Base-by-base conservation (phyloP, 495 filamentous ascomycete genomes). In the Penicillium subrubescens region DNA sequence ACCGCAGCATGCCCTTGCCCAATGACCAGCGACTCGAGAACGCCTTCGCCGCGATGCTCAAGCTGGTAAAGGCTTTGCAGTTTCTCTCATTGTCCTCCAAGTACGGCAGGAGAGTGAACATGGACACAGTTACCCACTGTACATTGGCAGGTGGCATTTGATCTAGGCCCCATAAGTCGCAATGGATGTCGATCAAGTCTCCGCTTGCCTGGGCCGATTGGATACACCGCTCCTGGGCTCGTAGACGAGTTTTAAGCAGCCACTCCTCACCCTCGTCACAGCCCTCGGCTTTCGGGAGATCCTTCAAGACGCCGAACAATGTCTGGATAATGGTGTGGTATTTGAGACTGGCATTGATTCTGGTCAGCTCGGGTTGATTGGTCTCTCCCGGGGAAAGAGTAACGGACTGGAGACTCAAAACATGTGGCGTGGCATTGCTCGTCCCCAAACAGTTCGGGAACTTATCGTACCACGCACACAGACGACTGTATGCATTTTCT, bases 361-460 rank as follows among this genome's bases (percentile, higher is more conserved):
- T 52, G 50, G 50, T 52, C 29, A 33, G 50, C 25, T 27, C 29
- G 8, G 2, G 11, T 10, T 10, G 10, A 29, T 5, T 52, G 17
- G 25, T 52, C 43, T 11, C 6, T 27, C 8, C 50, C 15, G 14
- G 27, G 17, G 1, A 14, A 8, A 39, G 3, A 7, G 12, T 27
- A 23, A 65, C 77, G 46, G 52, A 80, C 77, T 77, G 76, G 8
- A 78, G 57, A 29, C 63, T 61, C 14, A 80, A 59, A 10, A 76
- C 59, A 61, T 78, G 73, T 8, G 77, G 76, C 4, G 60, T 48
- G 11, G 56, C 65, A 5, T 68, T 67, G 15, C 67, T 67, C 5
- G 50, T 60, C 14, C 50, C 53, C 5, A 76, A 57, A 54, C 70
- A 75, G 7, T 63, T 63, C 0, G 73, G 73, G n/a, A 80, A 52